Evolutionary conservation across 192 early-diverging fungal genomes (phyloP).

Genomic region (Funneliformis mosseae): DNA sequence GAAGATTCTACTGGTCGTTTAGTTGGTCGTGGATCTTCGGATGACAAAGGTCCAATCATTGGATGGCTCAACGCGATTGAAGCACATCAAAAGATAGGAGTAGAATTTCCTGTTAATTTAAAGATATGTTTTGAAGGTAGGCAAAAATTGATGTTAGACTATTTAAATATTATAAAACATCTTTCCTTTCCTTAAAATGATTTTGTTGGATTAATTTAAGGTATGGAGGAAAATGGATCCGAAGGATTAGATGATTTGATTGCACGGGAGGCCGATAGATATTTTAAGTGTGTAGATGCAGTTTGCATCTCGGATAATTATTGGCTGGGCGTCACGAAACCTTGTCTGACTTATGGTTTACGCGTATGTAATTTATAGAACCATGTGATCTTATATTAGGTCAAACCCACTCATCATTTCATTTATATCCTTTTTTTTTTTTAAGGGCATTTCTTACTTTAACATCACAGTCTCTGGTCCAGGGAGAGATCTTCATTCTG

Average conservation of each 20-base stretch:
- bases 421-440: constrained; percentile 16
- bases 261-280: constrained; percentile 79
- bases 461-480: constrained; percentile 75
- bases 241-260: constrained; percentile 96
- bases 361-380: constrained; percentile 50
- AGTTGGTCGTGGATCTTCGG: constrained; percentile 89
- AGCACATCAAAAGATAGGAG: constrained; percentile 85
- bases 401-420: neutral
- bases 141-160: constrained; percentile 46
- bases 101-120: constrained; percentile 93
- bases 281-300: constrained; percentile 90
- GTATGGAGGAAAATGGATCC: constrained; percentile 74
- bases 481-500: constrained; percentile 92
- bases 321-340: constrained; percentile 95
- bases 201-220: constrained; percentile 28
- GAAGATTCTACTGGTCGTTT: constrained; percentile 85
- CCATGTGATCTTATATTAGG: neutral
- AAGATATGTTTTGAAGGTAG: constrained; percentile 99
- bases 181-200: neutral
- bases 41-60: constrained; percentile 98
- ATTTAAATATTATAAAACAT: neutral
- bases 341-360: constrained; percentile 97
- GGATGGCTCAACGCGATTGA: constrained; percentile 96
- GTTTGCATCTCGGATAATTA: constrained; percentile 99
- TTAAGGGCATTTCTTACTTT: constrained; percentile 62